Percentiles rank a stretch among this genome's conserved stretches.
Conservation (phyloP, 257 asterid genomes). For the Solanum sitiens region DNA sequence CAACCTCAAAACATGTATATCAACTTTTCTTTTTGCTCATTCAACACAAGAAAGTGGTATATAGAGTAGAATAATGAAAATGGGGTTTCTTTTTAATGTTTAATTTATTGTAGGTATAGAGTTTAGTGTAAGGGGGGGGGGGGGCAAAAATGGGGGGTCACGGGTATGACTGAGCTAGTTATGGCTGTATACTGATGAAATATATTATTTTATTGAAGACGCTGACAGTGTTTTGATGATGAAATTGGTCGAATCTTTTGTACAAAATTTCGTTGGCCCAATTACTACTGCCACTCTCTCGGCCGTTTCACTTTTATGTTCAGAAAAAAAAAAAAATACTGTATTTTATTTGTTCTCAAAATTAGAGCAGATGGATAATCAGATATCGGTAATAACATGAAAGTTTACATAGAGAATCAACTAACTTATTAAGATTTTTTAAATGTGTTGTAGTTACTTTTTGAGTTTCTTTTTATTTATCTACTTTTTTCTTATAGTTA, state of each 20-base stretch:
- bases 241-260: constrained; percentile 24
- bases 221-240: constrained; percentile 30
- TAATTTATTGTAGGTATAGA: background rate
- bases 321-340: background rate
- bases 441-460: background rate
- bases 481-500: no score
- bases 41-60: background rate
- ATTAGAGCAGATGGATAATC: background rate
- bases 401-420: no score
- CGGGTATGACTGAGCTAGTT: constrained; percentile 31
- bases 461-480: rapidly evolving
- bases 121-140: background rate
- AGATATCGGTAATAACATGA: background rate
- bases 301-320: background rate
- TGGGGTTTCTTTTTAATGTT: background rate
- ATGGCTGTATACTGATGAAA: constrained; percentile 12
- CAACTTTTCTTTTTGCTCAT: background rate
- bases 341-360: background rate
- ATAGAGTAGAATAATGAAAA: background rate
- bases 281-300: background rate
- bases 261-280: background rate
- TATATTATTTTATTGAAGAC: constrained; percentile 5
- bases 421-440: no score
- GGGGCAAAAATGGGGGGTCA: constrained; percentile 14
- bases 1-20: background rate